phyloP scores from a whole-genome alignment of 352 stramenopile species.

The Globisporangium recalcitrans region DNA sequence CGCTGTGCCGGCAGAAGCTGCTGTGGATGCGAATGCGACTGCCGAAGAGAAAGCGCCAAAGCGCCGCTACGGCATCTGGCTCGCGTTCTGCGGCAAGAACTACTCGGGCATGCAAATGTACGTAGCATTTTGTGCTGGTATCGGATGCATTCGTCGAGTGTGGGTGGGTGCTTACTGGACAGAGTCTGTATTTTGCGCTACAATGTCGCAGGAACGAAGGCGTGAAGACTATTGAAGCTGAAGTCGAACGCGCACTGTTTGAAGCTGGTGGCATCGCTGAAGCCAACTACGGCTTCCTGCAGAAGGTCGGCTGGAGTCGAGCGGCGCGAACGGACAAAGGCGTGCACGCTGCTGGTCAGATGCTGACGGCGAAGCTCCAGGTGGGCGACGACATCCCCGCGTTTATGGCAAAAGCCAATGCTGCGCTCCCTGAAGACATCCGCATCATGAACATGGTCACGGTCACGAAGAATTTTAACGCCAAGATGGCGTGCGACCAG shows the following conservation, averaged over 20 bases:
- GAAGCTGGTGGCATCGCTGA: constrained; percentile 83
- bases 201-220: constrained; percentile 62
- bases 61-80: constrained; percentile 74
- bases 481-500: constrained; percentile 85
- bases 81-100: constrained; percentile 86
- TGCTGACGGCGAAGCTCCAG: constrained; percentile 85
- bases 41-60: constrained; percentile 31
- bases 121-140: not conserved
- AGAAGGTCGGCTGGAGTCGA: constrained; percentile 88
- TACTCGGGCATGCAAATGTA: constrained; percentile 90
- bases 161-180: not conserved
- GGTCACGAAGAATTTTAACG: constrained; percentile 90
- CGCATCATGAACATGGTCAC: constrained; percentile 77
- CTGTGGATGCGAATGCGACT: not conserved
- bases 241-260: constrained; percentile 86
- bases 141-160: not conserved
- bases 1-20: not conserved
- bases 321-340: constrained; percentile 89
- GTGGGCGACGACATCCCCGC: constrained; percentile 60
- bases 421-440: constrained; percentile 70
- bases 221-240: constrained; percentile 87
- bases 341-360: constrained; percentile 82
- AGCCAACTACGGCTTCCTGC: constrained; percentile 86
- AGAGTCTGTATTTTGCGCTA: not conserved
- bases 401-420: constrained; percentile 75